phyloP scores from a whole-genome alignment of 768 basidiomycete genomes.

The Hygrocybe punicea region DNA sequence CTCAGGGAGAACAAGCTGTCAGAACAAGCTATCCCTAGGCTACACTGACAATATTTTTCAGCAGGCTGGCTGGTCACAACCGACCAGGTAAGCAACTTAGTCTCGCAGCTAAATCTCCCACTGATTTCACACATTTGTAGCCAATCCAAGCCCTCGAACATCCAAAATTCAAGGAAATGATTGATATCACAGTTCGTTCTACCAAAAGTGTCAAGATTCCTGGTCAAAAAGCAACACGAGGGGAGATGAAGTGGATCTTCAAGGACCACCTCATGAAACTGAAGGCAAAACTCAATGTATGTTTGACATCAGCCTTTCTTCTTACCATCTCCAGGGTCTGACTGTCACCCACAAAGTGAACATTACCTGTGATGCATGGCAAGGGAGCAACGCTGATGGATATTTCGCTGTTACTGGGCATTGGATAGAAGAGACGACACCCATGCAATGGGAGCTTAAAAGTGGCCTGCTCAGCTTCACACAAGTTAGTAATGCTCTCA shows the following conservation, averaged over 20 bases:
- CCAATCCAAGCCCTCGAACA: too few relatives aligned
- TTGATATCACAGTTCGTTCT: too few relatives aligned
- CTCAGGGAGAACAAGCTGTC: slow-evolving; percentile 14
- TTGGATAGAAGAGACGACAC: slow-evolving; percentile 35
- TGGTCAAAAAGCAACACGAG: slow-evolving; percentile 18
- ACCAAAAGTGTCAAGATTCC: too few relatives aligned
- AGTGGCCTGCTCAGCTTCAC: slow-evolving; percentile 35
- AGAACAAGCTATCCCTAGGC: slow-evolving; percentile 18
- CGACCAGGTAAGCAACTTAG: slow-evolving; percentile 30
- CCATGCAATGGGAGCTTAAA: slow-evolving; percentile 26
- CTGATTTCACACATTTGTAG: too few relatives aligned
- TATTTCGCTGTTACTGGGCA: slow-evolving; percentile 42
- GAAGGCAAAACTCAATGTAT: neutral
- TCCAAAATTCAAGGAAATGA: too few relatives aligned
- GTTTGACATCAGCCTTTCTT: neutral
- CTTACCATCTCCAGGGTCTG: neutral
- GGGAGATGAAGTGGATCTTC: slow-evolving; percentile 32
- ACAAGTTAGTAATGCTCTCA: slow-evolving; percentile 36
- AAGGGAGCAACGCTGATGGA: slow-evolving; percentile 34
- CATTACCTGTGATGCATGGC: slow-evolving; percentile 42
- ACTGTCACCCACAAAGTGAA: slow-evolving; percentile 15
- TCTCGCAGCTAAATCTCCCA: too few relatives aligned
- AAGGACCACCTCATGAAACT: neutral
- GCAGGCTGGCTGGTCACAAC: slow-evolving; percentile 37
- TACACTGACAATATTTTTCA: slow-evolving; percentile 30